Evolutionary conservation across 768 basidiomycete species (phyloP).

Genomic region (Paxillus involutus): DNA sequence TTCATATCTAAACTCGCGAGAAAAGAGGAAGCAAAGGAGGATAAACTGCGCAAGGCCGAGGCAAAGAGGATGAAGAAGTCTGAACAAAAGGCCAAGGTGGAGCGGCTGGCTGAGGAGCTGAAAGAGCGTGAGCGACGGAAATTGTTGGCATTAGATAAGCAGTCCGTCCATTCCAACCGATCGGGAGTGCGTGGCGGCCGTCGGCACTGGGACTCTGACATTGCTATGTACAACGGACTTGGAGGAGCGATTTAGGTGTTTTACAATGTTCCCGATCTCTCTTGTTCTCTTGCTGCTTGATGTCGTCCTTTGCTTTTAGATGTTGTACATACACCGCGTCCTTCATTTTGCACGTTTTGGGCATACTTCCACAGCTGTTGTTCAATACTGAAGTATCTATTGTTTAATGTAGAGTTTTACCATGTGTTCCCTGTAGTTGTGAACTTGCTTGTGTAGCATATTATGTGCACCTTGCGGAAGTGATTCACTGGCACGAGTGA

Average conservation of each 20-base stretch:
- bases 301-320: conserved; percentile 15
- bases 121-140: conserved; percentile 38
- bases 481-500: not conserved
- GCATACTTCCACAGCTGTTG: conserved; percentile 7
- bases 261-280: not conserved
- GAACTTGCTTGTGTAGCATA: conserved; percentile 7
- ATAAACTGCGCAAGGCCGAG: conserved; percentile 43
- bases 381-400: conserved; percentile 14
- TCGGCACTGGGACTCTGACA: conserved; percentile 20
- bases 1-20: conserved; percentile 12
- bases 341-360: conserved; percentile 15
- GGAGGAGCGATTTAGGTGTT: conserved; percentile 21
- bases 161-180: conserved; percentile 29
- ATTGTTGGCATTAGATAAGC: conserved; percentile 27
- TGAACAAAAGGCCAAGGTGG: conserved; percentile 37
- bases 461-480: conserved; percentile 4
- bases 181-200: conserved; percentile 16
- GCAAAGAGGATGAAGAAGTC: conserved; percentile 44
- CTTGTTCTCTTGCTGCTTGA: conserved; percentile 16
- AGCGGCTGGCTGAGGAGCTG: conserved; percentile 46
- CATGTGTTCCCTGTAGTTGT: conserved; percentile 21
- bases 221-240: conserved; percentile 34
- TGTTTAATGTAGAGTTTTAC: conserved; percentile 29
- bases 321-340: conserved; percentile 10
- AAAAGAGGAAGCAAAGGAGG: conserved; percentile 34